Evolutionary conservation across 2,329 filamentous ascomycete genomes (phyloP).

Genomic region (Exophiala calicioides): DNA sequence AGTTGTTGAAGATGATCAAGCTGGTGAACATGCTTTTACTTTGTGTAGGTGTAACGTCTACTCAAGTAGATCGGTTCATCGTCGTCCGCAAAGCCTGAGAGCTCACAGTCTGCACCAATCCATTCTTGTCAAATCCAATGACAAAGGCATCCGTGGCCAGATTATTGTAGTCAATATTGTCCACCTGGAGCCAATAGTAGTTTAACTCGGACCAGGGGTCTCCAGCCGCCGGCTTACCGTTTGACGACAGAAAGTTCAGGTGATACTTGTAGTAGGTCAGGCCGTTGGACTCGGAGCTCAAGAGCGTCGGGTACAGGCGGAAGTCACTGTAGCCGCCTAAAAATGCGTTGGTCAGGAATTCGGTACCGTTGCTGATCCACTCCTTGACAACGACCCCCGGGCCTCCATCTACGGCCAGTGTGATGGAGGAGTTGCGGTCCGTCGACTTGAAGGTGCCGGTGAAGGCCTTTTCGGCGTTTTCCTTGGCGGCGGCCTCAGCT

Average conservation of each 20-base stretch:
- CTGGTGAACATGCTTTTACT: no score
- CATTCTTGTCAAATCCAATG: constrained; percentile 29
- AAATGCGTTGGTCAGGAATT: constrained; percentile 23
- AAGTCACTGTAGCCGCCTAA: constrained; percentile 10
- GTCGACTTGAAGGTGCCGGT: constrained; percentile 10
- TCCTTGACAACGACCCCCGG: constrained; percentile 20
- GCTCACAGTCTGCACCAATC: constrained; percentile 26
- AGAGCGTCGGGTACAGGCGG: constrained; percentile 19
- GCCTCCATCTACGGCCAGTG: constrained; percentile 28
- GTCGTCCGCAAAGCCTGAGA: constrained; percentile 4
- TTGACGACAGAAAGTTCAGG: constrained; percentile 29
- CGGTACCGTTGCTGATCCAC: constrained; percentile 27
- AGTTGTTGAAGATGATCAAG: no score
- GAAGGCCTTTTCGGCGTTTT: constrained; percentile 8
- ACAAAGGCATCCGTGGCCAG: constrained; percentile 33
- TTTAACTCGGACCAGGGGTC: constrained; percentile 33
- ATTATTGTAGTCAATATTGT: constrained; percentile 27
- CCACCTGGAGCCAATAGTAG: constrained; percentile 34
- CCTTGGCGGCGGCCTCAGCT: constrained; percentile 9
- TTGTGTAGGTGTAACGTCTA: no score
- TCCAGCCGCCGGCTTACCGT: constrained; percentile 28
- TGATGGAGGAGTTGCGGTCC: constrained; percentile 21
- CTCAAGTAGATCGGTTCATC: no score
- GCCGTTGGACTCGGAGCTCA: constrained; percentile 22
- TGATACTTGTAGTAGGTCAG: constrained; percentile 11